Conservation (phyloP, 306 rosid genomes). For the Medicago arabica region DNA sequence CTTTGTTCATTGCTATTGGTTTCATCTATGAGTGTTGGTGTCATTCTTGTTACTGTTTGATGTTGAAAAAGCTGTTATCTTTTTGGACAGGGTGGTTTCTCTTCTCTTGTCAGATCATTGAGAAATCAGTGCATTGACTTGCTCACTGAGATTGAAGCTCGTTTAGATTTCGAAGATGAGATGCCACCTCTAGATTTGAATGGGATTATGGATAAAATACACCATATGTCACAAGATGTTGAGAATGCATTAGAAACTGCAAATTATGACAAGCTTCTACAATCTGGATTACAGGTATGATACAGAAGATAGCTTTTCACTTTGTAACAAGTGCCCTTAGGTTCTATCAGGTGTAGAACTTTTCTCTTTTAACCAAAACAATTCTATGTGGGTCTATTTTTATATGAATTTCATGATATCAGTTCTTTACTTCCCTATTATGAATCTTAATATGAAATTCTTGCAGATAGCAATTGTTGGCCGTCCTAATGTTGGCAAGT, state of each 20-base stretch:
- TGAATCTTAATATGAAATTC: constrained; percentile 37
- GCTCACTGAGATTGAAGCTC: constrained; percentile 98
- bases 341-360: not conserved
- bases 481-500: constrained; percentile 97
- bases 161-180: constrained; percentile 92
- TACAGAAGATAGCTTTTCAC: constrained; percentile 21
- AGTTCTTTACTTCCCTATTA: constrained; percentile 29
- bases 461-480: constrained; percentile 95
- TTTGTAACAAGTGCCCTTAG: constrained; percentile 9
- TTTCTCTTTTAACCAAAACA: constrained; percentile 1
- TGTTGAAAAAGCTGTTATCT: constrained; percentile 11
- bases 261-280: constrained; percentile 94
- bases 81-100: constrained; percentile 83
- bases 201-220: constrained; percentile 60
- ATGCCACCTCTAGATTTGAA: constrained; percentile 85
- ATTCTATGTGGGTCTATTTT: not conserved
- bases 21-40: not conserved
- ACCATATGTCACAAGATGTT: constrained; percentile 74
- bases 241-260: constrained; percentile 84
- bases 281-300: constrained; percentile 90
- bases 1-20: constrained; percentile 22
- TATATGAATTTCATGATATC: constrained; percentile 20
- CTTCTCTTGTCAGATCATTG: constrained; percentile 73
- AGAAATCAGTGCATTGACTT: constrained; percentile 84
- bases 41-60: constrained; percentile 18